Base-by-base conservation (phyloP, 176 grass and related monocot species). In the Zizania latifolia region DNA sequence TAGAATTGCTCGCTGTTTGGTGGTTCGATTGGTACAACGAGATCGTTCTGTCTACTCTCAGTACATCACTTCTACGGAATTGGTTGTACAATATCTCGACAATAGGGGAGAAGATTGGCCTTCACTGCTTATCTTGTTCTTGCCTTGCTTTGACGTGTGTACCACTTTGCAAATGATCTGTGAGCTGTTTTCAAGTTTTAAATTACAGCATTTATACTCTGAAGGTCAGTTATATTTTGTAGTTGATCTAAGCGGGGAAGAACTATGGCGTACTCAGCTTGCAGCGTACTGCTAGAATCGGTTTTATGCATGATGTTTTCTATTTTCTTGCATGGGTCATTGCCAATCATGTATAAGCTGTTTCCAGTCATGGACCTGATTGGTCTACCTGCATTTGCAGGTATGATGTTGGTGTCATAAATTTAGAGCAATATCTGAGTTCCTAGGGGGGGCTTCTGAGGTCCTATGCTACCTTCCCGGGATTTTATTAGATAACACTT, bases 381-480 rank as follows among this genome's bases (percentile, higher is more conserved):
- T 53, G 19, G 8, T 36, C 38, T 0, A 6, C 21, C 40, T 30
- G 1, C 7, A 15, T 55, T 50, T 75, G 55, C 75, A 79, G 54
- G 62, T 0, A 11, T 9, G 1, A 10, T 80, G 41, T 29, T 71
- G 30, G 5, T 50, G 13, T 4, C 13, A 19, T 73, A 11, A 16
- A 54, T 79, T 41, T 68, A 16, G 26, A 54, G 54, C 4, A 12
- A 33, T 41, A 35, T 67, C 53, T 61, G 21, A 37, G 36, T 39
- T 6, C 37, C 7, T 74, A 27, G n/a, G 21, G 68, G 4, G 30
- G 44, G 8, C 24, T 30, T 32, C 10, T 37, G 21, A 71, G 21
- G 23, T 57, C 81, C 44, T 75, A 84, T 84, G 86, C 81, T 84
- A 23, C 56, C 70, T 70, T 70, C 0, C 22, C 24, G 1, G 14